Conservation (phyloP, 2,329 filamentous ascomycete genomes). For the Alternaria solani region DNA sequence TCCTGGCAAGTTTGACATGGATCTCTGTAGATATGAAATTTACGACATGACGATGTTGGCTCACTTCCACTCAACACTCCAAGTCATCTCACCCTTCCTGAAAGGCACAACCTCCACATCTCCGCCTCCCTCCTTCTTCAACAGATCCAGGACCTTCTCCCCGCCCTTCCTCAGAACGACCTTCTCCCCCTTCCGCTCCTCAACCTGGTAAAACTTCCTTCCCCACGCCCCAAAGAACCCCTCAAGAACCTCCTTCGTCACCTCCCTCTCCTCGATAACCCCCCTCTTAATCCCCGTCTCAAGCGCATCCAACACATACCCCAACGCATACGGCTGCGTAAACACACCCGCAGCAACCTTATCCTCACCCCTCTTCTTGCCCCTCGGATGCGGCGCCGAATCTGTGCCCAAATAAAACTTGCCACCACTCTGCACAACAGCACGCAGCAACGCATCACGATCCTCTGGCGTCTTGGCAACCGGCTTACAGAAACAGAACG, state of each 20-base stretch:
- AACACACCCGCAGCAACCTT: conserved; percentile 75
- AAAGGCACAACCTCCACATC: conserved; percentile 71
- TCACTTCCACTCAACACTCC: conserved; percentile 57
- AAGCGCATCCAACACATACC: conserved; percentile 70
- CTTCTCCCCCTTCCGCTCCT: conserved; percentile 54
- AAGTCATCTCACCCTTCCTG: conserved; percentile 67
- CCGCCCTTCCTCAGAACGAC: conserved; percentile 66
- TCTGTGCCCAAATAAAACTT: conserved; percentile 80
- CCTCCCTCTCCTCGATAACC: conserved; percentile 61
- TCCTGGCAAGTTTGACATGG: background rate
- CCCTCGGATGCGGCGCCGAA: conserved; percentile 71
- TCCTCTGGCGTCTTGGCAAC: conserved; percentile 71
- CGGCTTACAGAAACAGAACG: conserved; percentile 83
- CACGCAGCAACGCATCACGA: conserved; percentile 74
- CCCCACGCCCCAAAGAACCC: conserved; percentile 67
- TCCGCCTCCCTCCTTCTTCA: conserved; percentile 60
- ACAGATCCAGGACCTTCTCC: conserved; percentile 63
- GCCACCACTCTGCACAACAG: conserved; percentile 61
- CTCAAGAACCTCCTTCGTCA: conserved; percentile 63
- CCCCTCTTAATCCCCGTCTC: conserved; percentile 68
- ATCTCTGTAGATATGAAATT: background rate
- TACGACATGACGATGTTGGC: no score
- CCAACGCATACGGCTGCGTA: conserved; percentile 75
- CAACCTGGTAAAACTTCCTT: conserved; percentile 65
- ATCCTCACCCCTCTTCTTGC: conserved; percentile 65